Percentiles rank a stretch among this genome's conserved stretches.
phyloP scores from a whole-genome alignment of 2,329 filamentous ascomycete species.

The Fusarium piperis region DNA sequence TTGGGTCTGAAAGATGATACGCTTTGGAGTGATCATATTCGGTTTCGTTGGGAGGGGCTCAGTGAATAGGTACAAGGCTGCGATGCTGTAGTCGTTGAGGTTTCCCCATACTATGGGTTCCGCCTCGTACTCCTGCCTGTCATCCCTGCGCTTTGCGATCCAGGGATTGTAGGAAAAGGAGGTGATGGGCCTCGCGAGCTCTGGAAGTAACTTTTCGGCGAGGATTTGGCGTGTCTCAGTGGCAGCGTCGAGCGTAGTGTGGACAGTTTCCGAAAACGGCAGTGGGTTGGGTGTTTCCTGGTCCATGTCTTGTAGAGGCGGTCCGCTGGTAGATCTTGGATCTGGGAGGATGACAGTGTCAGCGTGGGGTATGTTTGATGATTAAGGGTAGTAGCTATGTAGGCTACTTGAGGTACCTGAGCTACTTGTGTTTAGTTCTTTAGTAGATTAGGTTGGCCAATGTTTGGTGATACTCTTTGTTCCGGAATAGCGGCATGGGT shows the following conservation, averaged over 20 bases:
- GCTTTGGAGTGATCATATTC: background rate
- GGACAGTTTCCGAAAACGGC: background rate
- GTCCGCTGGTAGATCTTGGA: background rate
- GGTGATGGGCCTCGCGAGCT: background rate
- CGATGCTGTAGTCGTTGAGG: background rate
- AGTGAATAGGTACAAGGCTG: background rate
- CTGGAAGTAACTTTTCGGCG: background rate
- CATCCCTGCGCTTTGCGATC: background rate
- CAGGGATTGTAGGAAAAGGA: background rate
- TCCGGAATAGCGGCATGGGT: accelerated
- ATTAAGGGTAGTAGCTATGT: background rate
- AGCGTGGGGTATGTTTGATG: background rate
- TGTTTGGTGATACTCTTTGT: background rate
- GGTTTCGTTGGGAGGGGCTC: background rate
- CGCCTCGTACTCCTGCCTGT: background rate
- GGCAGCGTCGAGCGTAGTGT: background rate
- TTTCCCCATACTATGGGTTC: background rate
- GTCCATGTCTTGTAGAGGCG: background rate
- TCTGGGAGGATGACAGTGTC: background rate
- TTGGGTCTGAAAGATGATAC: background rate
- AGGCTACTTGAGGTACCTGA: background rate
- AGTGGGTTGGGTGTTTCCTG: background rate
- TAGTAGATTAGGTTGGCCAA: background rate
- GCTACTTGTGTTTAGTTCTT: too few species aligned
- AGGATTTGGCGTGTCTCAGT: background rate